Evolutionary conservation across 1,284 basidiomycete genomes (phyloP).

Genomic region (Microbotryum saponariae): DNA sequence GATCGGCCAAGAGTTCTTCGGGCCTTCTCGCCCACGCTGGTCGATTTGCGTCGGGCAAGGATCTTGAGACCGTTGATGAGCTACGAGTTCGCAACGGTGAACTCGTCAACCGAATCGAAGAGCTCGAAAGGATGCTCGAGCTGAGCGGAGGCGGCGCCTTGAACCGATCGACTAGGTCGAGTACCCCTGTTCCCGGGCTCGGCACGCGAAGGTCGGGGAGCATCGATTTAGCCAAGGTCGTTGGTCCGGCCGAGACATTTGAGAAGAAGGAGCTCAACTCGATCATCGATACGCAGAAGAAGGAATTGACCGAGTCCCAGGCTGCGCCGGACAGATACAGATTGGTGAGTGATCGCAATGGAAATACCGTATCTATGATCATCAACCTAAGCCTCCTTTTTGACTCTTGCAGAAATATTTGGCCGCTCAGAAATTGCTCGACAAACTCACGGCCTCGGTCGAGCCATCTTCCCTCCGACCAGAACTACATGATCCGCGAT

Average conservation of each 20-base stretch:
- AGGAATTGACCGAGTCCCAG: slow-evolving; percentile 3
- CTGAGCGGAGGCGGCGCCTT: background rate
- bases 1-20: background rate
- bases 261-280: slow-evolving; percentile 4
- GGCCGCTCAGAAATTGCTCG: slow-evolving; percentile 14
- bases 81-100: slow-evolving; percentile 17
- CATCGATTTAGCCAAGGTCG: too few species aligned
- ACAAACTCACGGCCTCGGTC: slow-evolving; percentile 5
- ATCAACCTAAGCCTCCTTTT: background rate
- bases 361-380: background rate
- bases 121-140: slow-evolving; percentile 10
- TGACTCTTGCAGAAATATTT: slow-evolving; percentile 20
- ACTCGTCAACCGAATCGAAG: slow-evolving; percentile 1
- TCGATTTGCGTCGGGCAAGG: background rate
- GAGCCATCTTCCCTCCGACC: background rate
- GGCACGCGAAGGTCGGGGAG: too few species aligned
- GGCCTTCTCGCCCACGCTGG: background rate
- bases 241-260: background rate
- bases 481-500: background rate
- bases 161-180: too few species aligned
- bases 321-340: slow-evolving; percentile 12
- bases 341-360: slow-evolving; percentile 11
- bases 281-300: slow-evolving; percentile 14
- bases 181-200: too few species aligned
- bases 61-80: slow-evolving; percentile 3